Base-by-base conservation (phyloP, 2,329 filamentous ascomycete species). In the Venturia effusa region DNA sequence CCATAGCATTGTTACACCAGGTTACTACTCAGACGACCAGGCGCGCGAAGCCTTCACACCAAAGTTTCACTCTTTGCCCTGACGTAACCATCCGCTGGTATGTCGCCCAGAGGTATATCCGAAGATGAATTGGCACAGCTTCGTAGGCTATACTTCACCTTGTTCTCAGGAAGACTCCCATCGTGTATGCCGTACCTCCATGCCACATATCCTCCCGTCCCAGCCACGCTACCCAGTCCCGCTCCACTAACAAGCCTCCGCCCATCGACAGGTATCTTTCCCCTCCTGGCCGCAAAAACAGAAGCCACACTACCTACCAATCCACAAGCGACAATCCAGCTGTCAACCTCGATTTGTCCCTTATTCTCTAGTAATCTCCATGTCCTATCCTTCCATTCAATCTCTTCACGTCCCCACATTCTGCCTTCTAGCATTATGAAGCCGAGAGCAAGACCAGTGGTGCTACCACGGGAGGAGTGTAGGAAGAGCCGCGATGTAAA, bases 341-440 rank as follows among this genome's bases (percentile, higher is more conserved):
- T 82, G 69, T 87, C 84, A 60, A 77, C 79, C 68, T 82, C 77
- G 0, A 82, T 69, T 75, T 88, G 84, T 0, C 82, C 80, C 48
- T 73, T 71, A 67, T 83, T 87, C 73, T 82, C 82, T 54, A 85
- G 68, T 61, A 88, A 69, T 37, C 85, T 75, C 84, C 85, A 88
- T 64, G 80, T 80, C 22, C 86, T 77, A 70, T 88, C 85, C 69
- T 81, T 74, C 85, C 85, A 88, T 72, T 88, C 84, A 39, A 88
- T 83, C 48, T 80, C 76, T 67, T 84, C 79, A 19, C 78, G 76
- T 0, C 81, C 83, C 62, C 74, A 74, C 84, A 88, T 87, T 2
- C 79, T 75, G 0, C 70, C 75, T 34, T 73, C 71, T 4, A 83
- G 74, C 67, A 74, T 79, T 4, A 80, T 65, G 1, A 74, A 73